Evolutionary conservation across 2,329 filamentous ascomycete genomes (phyloP), one percentile per base, ranked within the genome.

Genomic region (Verticillium nubilum): DNA sequence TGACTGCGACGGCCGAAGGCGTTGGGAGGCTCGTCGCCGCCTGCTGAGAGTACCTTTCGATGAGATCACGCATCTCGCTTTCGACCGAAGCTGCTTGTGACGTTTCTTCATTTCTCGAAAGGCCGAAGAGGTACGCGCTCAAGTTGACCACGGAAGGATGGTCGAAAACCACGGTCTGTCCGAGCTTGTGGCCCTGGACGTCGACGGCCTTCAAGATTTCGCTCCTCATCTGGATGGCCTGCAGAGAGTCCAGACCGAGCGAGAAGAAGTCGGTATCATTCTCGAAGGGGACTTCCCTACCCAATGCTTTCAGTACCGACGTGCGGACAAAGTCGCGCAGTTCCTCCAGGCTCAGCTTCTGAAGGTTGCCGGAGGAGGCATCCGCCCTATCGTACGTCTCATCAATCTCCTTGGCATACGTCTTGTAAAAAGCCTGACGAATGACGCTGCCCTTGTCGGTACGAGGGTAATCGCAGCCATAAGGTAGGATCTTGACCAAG

Each of bases 121-220:
- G 67, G 0, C 73, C 68, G 52, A 74, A 67, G 0, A 86, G 67
- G 61, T 80, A 74, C 1, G 66, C 67, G 4, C 80, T 75, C 19
- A 87, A 69, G 29, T 71, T 71, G 13, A 69, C 65, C 33, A 84
- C 70, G 3, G 78, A 83, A 0, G 80, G 80, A 33, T 80, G 75
- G 47, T 88, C 85, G 55, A 85, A 88, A 0, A 86, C 76, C 0
- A 87, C 74, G 56, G 86, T 88, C 54, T 82, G 78, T 0, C 78
- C 76, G 0, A 87, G 68, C 10, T 73, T 68, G 15, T 76, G 71
- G 0, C 78, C 77, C 1, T 76, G 74, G 1, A 84, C 65, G 27
- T 84, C 76, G 2, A 88, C 66, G 1, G 78, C 73, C 13, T 78
- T 77, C 58, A 82, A 70, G 28, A 89, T 79, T 1, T 74, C 69